These are phyloP conservation scores for Tolypocladium inflatum DNA, from an alignment of 2,329 filamentous ascomycete genomes.

Conservation along the genomic window DNA sequence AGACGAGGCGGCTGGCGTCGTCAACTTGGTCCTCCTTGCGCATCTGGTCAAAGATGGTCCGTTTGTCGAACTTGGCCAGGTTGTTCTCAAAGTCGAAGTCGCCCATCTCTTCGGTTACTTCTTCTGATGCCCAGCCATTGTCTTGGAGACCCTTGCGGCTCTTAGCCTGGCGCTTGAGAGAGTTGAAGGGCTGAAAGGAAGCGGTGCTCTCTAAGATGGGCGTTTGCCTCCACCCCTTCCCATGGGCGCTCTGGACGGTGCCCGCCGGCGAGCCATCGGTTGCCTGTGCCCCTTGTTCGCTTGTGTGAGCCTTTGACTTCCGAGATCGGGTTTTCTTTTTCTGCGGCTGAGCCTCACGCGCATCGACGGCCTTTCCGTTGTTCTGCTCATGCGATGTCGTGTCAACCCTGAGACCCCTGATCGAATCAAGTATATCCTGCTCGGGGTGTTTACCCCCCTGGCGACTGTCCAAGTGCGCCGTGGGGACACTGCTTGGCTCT, in stretches of 20 bases:
- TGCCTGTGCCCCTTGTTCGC: slow-evolving; percentile 15
- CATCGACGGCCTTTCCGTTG: slow-evolving; percentile 10
- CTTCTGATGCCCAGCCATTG: slow-evolving; percentile 92
- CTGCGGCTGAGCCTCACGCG: slow-evolving; percentile 12
- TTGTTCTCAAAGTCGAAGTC: slow-evolving; percentile 92
- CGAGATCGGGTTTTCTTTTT: slow-evolving; percentile 22
- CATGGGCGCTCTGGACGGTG: slow-evolving; percentile 22
- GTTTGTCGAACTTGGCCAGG: slow-evolving; percentile 91
- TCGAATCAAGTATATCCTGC: slow-evolving; percentile 14
- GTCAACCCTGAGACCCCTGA: slow-evolving; percentile 15
- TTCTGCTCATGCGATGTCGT: slow-evolving; percentile 7
- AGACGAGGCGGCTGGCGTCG: slow-evolving; percentile 84
- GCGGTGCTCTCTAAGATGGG: slow-evolving; percentile 50
- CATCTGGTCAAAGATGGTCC: slow-evolving; percentile 84
- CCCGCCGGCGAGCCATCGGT: slow-evolving; percentile 12
- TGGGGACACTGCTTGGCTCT: neutral
- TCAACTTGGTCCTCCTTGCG: slow-evolving; percentile 78
- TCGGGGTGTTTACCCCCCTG: slow-evolving; percentile 11
- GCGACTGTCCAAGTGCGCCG: neutral
- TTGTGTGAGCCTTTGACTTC: slow-evolving; percentile 18
- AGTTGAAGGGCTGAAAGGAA: slow-evolving; percentile 53
- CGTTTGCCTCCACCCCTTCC: slow-evolving; percentile 50
- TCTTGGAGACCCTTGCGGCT: slow-evolving; percentile 38
- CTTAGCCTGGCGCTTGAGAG: slow-evolving; percentile 46
- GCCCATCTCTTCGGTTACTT: slow-evolving; percentile 87